These are phyloP conservation scores for Sanghuangporus weigelae DNA, from an alignment of 1,284 basidiomycete genomes.

Conservation along the genomic window DNA sequence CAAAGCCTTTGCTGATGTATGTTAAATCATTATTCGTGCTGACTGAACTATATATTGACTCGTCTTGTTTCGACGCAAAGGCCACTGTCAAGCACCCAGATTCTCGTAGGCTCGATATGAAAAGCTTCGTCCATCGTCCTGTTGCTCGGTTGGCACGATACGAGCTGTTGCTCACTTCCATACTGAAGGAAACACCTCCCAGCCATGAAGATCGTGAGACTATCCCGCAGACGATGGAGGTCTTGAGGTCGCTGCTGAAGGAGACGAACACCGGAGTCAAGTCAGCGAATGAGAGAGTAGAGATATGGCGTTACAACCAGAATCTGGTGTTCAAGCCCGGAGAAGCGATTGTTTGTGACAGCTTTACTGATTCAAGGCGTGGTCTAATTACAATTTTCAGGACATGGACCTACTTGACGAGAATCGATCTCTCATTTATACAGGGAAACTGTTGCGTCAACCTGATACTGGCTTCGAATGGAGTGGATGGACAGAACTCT, in stretches of 20 bases:
- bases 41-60: neutral
- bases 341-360: slow-evolving; percentile 61
- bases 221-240: slow-evolving; percentile 79
- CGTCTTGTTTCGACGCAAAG: slow-evolving; percentile 32
- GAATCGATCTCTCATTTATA: slow-evolving; percentile 76
- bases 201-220: slow-evolving; percentile 75
- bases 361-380: neutral
- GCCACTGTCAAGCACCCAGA: slow-evolving; percentile 68
- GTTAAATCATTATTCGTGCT: slow-evolving; percentile 20
- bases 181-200: slow-evolving; percentile 66
- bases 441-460: slow-evolving; percentile 77
- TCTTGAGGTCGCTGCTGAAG: slow-evolving; percentile 80
- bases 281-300: slow-evolving; percentile 81
- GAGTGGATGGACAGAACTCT: slow-evolving; percentile 81
- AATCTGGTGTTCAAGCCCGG: slow-evolving; percentile 76
- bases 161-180: slow-evolving; percentile 76
- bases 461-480: slow-evolving; percentile 80
- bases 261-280: slow-evolving; percentile 81
- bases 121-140: slow-evolving; percentile 84
- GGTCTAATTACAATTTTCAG: slow-evolving; percentile 30
- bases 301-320: slow-evolving; percentile 80
- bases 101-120: slow-evolving; percentile 77
- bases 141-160: slow-evolving; percentile 88
- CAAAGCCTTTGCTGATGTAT: slow-evolving; percentile 77
- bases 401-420: slow-evolving; percentile 87